Conservation (phyloP, 805 yeast species). For the Wickerhamiella vanderwaltii region DNA sequence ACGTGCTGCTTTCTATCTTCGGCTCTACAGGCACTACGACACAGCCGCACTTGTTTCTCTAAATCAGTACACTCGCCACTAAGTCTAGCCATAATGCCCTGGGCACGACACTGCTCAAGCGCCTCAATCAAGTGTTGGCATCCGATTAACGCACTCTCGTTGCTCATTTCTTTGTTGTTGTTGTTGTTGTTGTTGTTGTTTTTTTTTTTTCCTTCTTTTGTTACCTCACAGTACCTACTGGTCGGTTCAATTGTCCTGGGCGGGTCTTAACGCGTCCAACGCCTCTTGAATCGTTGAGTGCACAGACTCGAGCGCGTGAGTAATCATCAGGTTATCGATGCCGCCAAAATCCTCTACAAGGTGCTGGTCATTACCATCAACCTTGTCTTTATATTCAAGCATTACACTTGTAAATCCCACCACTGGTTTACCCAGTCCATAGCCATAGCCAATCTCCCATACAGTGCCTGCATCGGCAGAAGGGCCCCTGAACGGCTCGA, state of each 20-base stretch:
- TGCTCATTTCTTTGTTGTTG: no score
- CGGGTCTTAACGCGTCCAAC: constrained; percentile 4
- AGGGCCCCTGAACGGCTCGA: constrained; percentile 14
- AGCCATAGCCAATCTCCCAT: constrained; percentile 15
- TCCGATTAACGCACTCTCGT: constrained; percentile 28
- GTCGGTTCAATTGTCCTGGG: no score
- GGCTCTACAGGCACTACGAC: constrained; percentile 72
- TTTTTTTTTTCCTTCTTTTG: no score
- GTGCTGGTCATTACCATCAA: no score
- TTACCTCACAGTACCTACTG: no score
- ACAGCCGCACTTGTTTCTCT: constrained; percentile 64
- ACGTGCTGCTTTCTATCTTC: constrained; percentile 39
- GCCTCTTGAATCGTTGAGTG: constrained; percentile 11
- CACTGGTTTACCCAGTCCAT: constrained; percentile 12
- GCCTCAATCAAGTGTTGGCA: constrained; percentile 79
- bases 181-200: no score
- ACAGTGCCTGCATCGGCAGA: constrained; percentile 15
- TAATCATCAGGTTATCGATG: constrained; percentile 14
- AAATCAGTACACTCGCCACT: constrained; percentile 77
- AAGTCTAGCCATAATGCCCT: constrained; percentile 51
- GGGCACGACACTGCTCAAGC: constrained; percentile 64
- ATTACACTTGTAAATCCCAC: constrained; percentile 8
- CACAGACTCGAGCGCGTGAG: constrained; percentile 9
- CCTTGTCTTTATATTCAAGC: constrained; percentile 9
- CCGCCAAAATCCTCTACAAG: constrained; percentile 12